These are phyloP conservation scores for Tetradesmus lagerheimii DNA, from an alignment of 139 green algal genomes.

Conservation along the genomic window DNA sequence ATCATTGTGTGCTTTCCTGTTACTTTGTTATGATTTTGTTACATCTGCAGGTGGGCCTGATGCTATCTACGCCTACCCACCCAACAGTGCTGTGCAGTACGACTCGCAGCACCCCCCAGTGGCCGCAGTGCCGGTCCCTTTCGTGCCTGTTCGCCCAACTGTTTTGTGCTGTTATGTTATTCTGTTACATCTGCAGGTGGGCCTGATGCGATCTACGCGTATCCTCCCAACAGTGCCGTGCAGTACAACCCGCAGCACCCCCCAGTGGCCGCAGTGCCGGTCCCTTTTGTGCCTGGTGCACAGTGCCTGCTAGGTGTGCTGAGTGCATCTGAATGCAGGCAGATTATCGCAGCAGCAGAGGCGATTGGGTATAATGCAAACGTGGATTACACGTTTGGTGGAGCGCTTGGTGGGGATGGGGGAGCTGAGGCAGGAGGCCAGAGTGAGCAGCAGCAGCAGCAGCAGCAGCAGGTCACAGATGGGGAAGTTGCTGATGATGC, in stretches of 20 bases:
- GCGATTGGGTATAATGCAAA: slow-evolving; percentile 41
- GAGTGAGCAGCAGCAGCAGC: slow-evolving; percentile 25
- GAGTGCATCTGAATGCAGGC: slow-evolving; percentile 34
- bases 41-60: slow-evolving; percentile 7
- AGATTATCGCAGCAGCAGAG: slow-evolving; percentile 45
- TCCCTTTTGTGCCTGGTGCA: slow-evolving; percentile 49
- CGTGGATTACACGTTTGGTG: slow-evolving; percentile 49
- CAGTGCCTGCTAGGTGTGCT: slow-evolving; percentile 33
- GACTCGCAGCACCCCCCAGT: slow-evolving; percentile 10
- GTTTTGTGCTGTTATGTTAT: too few relatives aligned
- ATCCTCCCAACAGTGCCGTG: not conserved
- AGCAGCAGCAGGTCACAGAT: not conserved
- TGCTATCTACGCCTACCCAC: slow-evolving; percentile 39
- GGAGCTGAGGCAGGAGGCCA: slow-evolving; percentile 16
- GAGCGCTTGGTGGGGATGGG: not conserved
- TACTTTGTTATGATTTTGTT: too few relatives aligned
- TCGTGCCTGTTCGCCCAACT: not conserved
- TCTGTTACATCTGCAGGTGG: slow-evolving; percentile 4
- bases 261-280: slow-evolving; percentile 9
- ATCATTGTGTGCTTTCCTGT: too few relatives aligned
- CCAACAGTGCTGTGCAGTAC: not conserved
- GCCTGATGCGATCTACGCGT: slow-evolving; percentile 39
- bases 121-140: slow-evolving; percentile 21
- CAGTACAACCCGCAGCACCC: slow-evolving; percentile 1
- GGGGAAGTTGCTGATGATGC: not conserved